Evolutionary conservation across 495 filamentous ascomycete genomes (phyloP).

Genomic region (Cryomyces minteri): DNA sequence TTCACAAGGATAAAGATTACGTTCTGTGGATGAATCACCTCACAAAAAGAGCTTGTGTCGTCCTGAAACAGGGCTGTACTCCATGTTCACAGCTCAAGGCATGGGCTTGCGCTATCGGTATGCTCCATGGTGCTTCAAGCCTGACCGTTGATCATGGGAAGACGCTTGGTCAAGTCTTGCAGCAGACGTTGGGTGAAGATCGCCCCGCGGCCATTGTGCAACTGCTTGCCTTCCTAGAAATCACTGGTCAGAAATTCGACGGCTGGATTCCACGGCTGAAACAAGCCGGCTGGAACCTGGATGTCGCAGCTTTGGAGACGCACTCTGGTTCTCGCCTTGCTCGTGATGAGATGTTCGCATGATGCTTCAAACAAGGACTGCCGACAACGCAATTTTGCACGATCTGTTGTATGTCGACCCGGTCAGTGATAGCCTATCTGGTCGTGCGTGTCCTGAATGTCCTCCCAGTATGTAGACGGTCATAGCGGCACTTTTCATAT

Average conservation of each 20-base stretch:
- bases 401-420: too few species aligned
- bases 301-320: slow-evolving; percentile 40
- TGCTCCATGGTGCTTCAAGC: slow-evolving; percentile 20
- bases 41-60: slow-evolving; percentile 32
- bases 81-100: slow-evolving; percentile 39
- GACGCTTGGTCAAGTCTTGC: slow-evolving; percentile 10
- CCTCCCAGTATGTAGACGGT: too few species aligned
- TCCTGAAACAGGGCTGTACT: slow-evolving; percentile 40
- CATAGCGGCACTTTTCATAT: too few species aligned
- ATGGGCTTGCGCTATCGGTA: slow-evolving; percentile 55
- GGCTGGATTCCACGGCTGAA: slow-evolving; percentile 22
- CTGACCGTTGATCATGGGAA: slow-evolving; percentile 5
- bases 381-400: too few species aligned
- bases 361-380: too few species aligned
- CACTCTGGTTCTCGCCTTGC: slow-evolving; percentile 8
- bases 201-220: background rate
- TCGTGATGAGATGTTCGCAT: too few species aligned
- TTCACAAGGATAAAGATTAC: slow-evolving; percentile 33
- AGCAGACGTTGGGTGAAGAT: background rate
- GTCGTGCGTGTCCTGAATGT: too few species aligned
- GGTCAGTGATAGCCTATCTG: too few species aligned
- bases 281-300: slow-evolving; percentile 40
- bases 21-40: slow-evolving; percentile 32
- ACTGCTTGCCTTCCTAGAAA: background rate
- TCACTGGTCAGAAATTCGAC: slow-evolving; percentile 16